Evolutionary conservation across 305 asterid species (phyloP), one percentile per base, ranked within the genome.

Genomic region (Andrographis paniculata): DNA sequence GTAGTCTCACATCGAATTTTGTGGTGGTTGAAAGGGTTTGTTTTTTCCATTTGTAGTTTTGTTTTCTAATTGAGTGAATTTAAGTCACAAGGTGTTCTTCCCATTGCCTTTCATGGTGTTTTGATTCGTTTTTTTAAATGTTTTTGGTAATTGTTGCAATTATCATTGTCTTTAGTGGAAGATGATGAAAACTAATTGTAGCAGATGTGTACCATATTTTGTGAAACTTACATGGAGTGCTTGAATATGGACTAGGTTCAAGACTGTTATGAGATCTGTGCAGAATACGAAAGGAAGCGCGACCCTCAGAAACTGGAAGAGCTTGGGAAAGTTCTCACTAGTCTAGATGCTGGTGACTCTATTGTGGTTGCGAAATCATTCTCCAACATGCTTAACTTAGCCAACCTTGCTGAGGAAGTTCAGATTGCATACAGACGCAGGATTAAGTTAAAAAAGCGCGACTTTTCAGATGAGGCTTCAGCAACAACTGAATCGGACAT

Each of bases 311-410:
- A 82, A 43, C 71, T 82, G 37, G 93, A 82, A 61, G 88, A 82
- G 69, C 85, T 82, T 21, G 93, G 93, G 52, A 64, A 51, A 23
- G 84, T 78, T 38, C 82, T 82, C 17, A 82, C 85, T 14, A 62
- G 83, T 61, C 71, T 82, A 74, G 93, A 82, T 60, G 80, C 93
- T 35, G 93, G 93, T 28, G 93, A 82, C 59, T 82, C 86, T 14
- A 82, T 82, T 45, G 88, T 82, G 3, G 53, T 82, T 37, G 75
- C 93, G 36, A 82, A 82, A 48, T 65, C 93, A 45, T 82, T 82
- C 66, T 71, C 93, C 8, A 59, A 78, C 72, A 82, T 82, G 93
- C 85, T 82, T 59, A 82, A 49, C 54, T 70, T 80, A 33, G 91
- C 70, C 52, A 80, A 77, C 58, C 82, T 77, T 45, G 91, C 91